These are phyloP conservation scores for Lipomyces yarrowii DNA, from an alignment of 1,139 yeast species.

Conservation along the genomic window DNA sequence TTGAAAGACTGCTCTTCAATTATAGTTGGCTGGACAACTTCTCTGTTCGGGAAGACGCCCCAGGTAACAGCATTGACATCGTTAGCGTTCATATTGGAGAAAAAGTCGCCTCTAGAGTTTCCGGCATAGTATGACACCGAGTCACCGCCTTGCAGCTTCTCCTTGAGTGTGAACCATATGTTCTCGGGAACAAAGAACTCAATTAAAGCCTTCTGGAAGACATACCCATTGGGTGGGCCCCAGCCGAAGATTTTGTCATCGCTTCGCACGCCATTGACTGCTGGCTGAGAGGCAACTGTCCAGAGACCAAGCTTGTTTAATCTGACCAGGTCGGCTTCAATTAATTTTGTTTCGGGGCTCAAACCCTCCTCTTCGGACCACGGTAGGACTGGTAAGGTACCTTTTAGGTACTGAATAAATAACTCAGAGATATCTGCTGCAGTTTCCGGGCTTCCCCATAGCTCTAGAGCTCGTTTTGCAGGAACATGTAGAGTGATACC, in stretches of 20 bases:
- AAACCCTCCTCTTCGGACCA: slow-evolving; percentile 82
- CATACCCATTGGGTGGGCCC: slow-evolving; percentile 90
- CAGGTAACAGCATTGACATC: slow-evolving; percentile 84
- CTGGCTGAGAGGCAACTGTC: slow-evolving; percentile 95
- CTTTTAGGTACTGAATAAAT: slow-evolving; percentile 73
- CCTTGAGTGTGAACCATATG: slow-evolving; percentile 66
- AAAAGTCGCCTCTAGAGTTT: slow-evolving; percentile 57
- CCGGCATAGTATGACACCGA: slow-evolving; percentile 71
- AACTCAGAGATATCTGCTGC: slow-evolving; percentile 64
- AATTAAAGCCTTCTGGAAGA: slow-evolving; percentile 91
- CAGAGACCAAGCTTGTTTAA: slow-evolving; percentile 76
- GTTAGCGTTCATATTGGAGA: slow-evolving; percentile 57
- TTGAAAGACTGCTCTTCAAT: slow-evolving; percentile 84
- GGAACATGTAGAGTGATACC: slow-evolving; percentile 87
- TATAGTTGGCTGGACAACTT: slow-evolving; percentile 83
- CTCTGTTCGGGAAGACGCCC: slow-evolving; percentile 92
- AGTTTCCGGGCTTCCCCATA: slow-evolving; percentile 85
- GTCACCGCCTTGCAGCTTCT: slow-evolving; percentile 54
- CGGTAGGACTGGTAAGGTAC: slow-evolving; percentile 77
- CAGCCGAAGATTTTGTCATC: slow-evolving; percentile 90
- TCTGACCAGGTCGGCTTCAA: slow-evolving; percentile 85
- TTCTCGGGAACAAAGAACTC: slow-evolving; percentile 77
- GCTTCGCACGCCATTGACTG: slow-evolving; percentile 72
- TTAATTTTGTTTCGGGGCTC: slow-evolving; percentile 86
- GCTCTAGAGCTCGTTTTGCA: slow-evolving; percentile 64